Evolutionary conservation across 2,329 filamentous ascomycete genomes (phyloP), one percentile per base, ranked within the genome.

Genomic region (Tolypocladium pustulatum): DNA sequence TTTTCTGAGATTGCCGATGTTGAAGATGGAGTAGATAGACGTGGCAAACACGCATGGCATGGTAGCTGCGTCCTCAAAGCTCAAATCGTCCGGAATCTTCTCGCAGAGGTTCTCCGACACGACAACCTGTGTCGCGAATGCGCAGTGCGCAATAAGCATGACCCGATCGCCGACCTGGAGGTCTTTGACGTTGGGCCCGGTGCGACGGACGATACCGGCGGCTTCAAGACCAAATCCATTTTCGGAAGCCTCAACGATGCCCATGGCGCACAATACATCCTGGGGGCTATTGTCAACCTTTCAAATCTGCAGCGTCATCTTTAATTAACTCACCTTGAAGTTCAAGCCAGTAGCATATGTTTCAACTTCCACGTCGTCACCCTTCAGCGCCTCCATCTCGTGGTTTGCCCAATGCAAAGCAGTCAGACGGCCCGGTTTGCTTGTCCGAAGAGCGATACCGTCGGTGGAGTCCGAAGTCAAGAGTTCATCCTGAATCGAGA

Each of bases 311-410:
- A 17, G 13, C 12, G 13, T 7, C 13, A 17, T 17, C 22, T 1
- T 6, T 1, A 27, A 4, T 25, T 15, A 1, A 13, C 41, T 13
- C 3, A 54, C 56, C 30, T 40, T 46, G 41, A 64, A 75, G 58
- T 74, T 76, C 4, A 77, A 27, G 2, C 72, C 74, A 13, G 63
- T 62, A 0, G 71, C 68, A 46, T 66, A 62, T 1, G 67, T 56
- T 46, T 72, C 62, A 9, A 77, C 67, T 55, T 75, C 71, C 6
- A 77, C 64, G 22, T 68, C 61, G 46, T 66, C 62, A 0, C 37
- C 37, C 7, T 36, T 34, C 2, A 57, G 52, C 1, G n/a, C 15
- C 4, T n/a, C 17, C 15, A 10, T 25, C 22, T 25, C 34, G 15
- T 32, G 27, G 7, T 25, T 25, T 5, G 27, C 15, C 54, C 36